Conservation (phyloP, 192 early-diverging fungal species). For the Coemansia asiatica region DNA sequence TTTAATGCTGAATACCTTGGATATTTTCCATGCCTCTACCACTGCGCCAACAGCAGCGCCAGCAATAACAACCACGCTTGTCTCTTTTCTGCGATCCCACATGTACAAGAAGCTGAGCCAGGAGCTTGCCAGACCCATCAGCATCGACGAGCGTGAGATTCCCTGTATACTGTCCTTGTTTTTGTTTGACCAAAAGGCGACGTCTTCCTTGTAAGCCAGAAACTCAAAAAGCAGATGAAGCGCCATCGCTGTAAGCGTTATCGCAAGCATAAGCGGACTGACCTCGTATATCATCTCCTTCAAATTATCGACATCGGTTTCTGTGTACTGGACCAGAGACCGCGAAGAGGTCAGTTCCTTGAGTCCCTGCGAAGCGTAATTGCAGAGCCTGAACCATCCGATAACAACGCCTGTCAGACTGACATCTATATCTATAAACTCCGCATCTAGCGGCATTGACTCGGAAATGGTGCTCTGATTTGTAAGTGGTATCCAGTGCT, state of each 20-base stretch:
- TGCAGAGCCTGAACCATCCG: conserved; percentile 57
- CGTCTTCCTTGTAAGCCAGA: conserved; percentile 60
- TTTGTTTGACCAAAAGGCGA: conserved; percentile 56
- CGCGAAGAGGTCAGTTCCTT: conserved; percentile 33
- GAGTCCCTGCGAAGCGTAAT: conserved; percentile 36
- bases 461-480: conserved; percentile 19
- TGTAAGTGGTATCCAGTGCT: conserved; percentile 53
- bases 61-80: conserved; percentile 54
- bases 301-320: conserved; percentile 55
- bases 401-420: conserved; percentile 37
- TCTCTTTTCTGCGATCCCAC: conserved; percentile 54
- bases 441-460: conserved; percentile 18
- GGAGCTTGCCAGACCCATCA: conserved; percentile 54
- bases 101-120: conserved; percentile 56
- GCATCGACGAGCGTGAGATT: conserved; percentile 55
- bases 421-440: conserved; percentile 24
- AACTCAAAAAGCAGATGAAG: conserved; percentile 60
- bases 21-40: conserved; percentile 58
- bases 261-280: conserved; percentile 57
- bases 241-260: conserved; percentile 55
- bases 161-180: conserved; percentile 31
- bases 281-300: conserved; percentile 59
- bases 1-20: conserved; percentile 35
- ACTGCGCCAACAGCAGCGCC: conserved; percentile 48
- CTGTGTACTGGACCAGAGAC: conserved; percentile 35